Base-by-base conservation (phyloP, 305 asterid genomes). In the Fraxinus ornus region DNA sequence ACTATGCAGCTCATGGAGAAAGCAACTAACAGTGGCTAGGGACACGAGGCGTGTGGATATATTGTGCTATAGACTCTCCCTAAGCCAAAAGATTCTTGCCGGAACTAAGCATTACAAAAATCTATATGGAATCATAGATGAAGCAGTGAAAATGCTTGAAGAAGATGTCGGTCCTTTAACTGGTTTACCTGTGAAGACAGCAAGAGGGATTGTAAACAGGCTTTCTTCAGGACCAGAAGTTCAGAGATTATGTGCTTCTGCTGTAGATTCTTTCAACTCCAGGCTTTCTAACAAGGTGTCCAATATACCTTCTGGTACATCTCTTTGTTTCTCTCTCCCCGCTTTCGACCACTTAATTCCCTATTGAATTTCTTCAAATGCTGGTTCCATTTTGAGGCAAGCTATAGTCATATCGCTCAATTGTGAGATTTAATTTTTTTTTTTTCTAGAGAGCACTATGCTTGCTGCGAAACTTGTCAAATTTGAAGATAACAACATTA, bases 11-110 rank as follows among this genome's bases (percentile, higher is more conserved):
- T 88, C 93, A 39, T 96, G 93, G 93, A 94, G 91, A 87, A 96
- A 96, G 87, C 99, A 96, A 85, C 86, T 96, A 52, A 86, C 90
- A 17, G 89, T 87, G 60, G 99, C 98, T 10, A 94, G 91, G 86
- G 98, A 94, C 57, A 94, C 98, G 7, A 90, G 99, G 85, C 92
- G 99, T 74, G 99, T 96, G 10, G 98, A 94, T 88, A 93, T 92
- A 87, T 86, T 96, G 78, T 88, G 99, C 87, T 96, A 94, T 80
- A 91, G 99, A 87, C 91, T 96, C 71, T 94, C 97, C 80, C 86
- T 96, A 21, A 84, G 94, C 90, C 98, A 89, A 87, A 96, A 93
- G 91, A 89, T 96, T 86, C 97, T 93, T 80, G 79, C 88, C 62
- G 93, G 92, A 64, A 90, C 97, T 64, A 88, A 87, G 86, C 80